These are phyloP conservation scores for Globisporangium rhizosaccharum DNA, from an alignment of 352 stramenopile genomes.

Conservation along the genomic window DNA sequence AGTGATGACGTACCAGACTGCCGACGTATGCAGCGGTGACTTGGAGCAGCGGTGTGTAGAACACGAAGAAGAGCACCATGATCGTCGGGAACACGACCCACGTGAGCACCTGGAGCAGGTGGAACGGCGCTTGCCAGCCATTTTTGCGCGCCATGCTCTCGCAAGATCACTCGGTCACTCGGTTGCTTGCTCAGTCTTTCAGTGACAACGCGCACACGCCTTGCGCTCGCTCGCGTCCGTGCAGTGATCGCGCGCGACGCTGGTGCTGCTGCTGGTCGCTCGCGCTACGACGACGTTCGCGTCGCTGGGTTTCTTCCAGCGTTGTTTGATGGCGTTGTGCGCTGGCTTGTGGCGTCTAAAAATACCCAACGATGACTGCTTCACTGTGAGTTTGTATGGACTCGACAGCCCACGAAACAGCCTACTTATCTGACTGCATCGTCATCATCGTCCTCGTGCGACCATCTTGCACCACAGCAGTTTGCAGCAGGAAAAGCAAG, in stretches of 20 bases:
- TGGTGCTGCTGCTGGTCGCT: too few relatives aligned
- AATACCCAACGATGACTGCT: too few relatives aligned
- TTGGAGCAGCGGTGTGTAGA: constrained; percentile 70
- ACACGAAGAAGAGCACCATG: constrained; percentile 79
- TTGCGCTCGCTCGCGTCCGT: not conserved
- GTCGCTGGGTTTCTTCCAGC: too few relatives aligned
- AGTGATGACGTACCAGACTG: constrained; percentile 27
- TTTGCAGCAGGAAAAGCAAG: too few relatives aligned
- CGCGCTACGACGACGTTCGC: not conserved
- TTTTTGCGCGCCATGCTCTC: constrained; percentile 58
- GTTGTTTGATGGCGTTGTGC: not conserved
- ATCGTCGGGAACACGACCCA: constrained; percentile 80
- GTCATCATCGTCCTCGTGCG: not conserved
- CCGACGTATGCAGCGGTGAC: constrained; percentile 35
- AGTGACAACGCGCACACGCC: not conserved
- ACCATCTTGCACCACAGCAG: too few relatives aligned
- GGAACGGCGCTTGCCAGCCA: constrained; percentile 77
- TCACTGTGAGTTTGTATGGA: not conserved
- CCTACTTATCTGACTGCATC: not conserved
- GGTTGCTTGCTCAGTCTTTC: too few relatives aligned
- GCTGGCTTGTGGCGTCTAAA: not conserved
- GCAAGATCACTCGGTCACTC: not conserved
- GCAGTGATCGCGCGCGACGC: not conserved
- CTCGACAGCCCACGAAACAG: not conserved
- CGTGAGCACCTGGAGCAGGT: constrained; percentile 75